Percentiles rank a stretch among this genome's conserved stretches.
Conservation (phyloP, 2,329 filamentous ascomycete species). For the Polytolypa hystricis region DNA sequence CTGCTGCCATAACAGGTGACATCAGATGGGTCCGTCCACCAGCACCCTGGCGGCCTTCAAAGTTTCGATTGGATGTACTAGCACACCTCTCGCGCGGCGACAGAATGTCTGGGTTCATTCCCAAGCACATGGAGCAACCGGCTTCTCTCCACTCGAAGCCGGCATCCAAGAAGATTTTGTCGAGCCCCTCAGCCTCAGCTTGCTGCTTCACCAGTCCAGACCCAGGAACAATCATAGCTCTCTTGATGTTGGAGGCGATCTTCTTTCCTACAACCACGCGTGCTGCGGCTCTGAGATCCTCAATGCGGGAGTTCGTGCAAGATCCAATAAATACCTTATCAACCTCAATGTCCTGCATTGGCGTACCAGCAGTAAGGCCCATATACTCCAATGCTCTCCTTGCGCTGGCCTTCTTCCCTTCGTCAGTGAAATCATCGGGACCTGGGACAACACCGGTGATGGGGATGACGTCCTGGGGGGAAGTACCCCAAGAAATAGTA, state of each 20-base stretch:
- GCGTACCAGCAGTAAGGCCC: conserved; percentile 76
- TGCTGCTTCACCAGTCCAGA: conserved; percentile 88
- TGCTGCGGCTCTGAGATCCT: conserved; percentile 83
- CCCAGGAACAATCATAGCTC: conserved; percentile 91
- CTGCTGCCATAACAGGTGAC: conserved; percentile 94
- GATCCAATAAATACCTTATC: conserved; percentile 98
- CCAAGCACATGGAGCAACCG: conserved; percentile 96
- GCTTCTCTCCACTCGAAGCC: conserved; percentile 98
- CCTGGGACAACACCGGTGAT: conserved; percentile 87
- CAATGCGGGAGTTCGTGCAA: conserved; percentile 94
- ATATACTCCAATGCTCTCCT: conserved; percentile 87
- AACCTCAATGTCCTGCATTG: conserved; percentile 79
- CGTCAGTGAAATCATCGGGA: conserved; percentile 72
- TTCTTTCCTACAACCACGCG: conserved; percentile 78
- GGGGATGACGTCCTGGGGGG: conserved; percentile 88
- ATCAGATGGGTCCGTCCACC: conserved; percentile 86
- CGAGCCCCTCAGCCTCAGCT: conserved; percentile 82
- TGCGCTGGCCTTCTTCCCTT: conserved; percentile 69
- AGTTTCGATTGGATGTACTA: conserved; percentile 93
- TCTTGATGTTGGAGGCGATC: conserved; percentile 77
- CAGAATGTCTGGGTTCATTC: conserved; percentile 98
- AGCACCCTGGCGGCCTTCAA: conserved; percentile 91
- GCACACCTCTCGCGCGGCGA: conserved; percentile 87
- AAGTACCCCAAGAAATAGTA: conserved; percentile 94
- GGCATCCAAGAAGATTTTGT: conserved; percentile 82